These are phyloP conservation scores for Metschnikowia continentalis DNA, from an alignment of 805 yeast species.

Conservation along the genomic window DNA sequence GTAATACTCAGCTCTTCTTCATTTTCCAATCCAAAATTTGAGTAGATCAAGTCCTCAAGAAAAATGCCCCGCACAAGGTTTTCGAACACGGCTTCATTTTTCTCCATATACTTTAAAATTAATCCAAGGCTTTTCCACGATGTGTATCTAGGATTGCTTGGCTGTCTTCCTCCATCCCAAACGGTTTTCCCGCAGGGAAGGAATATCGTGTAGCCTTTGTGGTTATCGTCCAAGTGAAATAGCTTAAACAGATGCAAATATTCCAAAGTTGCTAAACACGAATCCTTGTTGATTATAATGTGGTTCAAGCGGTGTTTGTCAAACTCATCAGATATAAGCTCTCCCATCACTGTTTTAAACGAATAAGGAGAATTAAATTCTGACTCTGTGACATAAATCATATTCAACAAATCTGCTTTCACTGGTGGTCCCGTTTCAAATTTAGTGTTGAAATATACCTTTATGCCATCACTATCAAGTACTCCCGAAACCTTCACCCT, in stretches of 20 bases:
- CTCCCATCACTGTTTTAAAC: constrained; percentile 59
- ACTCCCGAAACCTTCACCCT: constrained; percentile 33
- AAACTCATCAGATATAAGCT: constrained; percentile 31
- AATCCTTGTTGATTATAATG: constrained; percentile 30
- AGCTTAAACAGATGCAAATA: constrained; percentile 52
- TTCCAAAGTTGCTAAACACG: constrained; percentile 61
- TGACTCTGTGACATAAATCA: constrained; percentile 62
- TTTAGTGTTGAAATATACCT: constrained; percentile 52
- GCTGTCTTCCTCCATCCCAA: constrained; percentile 9
- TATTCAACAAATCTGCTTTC: constrained; percentile 52
- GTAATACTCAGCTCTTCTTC: constrained; percentile 10
- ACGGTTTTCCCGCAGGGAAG: constrained; percentile 62
- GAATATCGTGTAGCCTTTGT: constrained; percentile 66
- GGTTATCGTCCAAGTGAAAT: constrained; percentile 48
- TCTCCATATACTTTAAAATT: constrained; percentile 53
- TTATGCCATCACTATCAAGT: constrained; percentile 6
- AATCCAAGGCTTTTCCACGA: constrained; percentile 68
- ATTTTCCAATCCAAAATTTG: constrained; percentile 47
- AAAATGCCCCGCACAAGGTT: constrained; percentile 54
- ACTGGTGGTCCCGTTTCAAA: constrained; percentile 44
- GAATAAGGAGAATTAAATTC: constrained; percentile 60
- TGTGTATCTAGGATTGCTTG: constrained; percentile 11
- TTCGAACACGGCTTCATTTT: constrained; percentile 49
- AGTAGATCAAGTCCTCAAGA: constrained; percentile 60
- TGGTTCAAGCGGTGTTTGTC: constrained; percentile 24